Conservation (phyloP, 2,329 filamentous ascomycete species). For the Fusarium miscanthi region DNA sequence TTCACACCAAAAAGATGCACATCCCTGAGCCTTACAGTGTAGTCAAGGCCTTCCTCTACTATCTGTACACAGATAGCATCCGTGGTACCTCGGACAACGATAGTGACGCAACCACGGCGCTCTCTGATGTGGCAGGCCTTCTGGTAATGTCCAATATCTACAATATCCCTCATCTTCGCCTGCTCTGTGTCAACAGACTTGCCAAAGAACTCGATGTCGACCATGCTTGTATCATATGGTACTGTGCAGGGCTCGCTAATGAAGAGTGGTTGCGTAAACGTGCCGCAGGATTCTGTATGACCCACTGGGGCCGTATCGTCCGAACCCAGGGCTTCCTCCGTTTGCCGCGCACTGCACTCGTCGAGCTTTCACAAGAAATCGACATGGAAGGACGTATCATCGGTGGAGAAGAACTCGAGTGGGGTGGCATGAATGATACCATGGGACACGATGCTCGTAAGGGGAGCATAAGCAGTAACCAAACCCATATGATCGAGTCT, state of each 20-base stretch:
- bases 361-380: conserved; percentile 93
- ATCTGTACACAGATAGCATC: conserved; percentile 96
- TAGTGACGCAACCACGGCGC: conserved; percentile 78
- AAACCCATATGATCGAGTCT: conserved; percentile 67
- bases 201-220: conserved; percentile 93
- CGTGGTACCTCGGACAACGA: conserved; percentile 61
- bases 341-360: conserved; percentile 80
- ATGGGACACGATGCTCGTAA: conserved; percentile 59
- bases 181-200: conserved; percentile 90
- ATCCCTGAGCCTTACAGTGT: conserved; percentile 96
- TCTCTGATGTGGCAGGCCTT: conserved; percentile 90
- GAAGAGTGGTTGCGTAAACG: conserved; percentile 95
- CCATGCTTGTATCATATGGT: conserved; percentile 96
- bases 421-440: conserved; percentile 60
- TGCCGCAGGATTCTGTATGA: conserved; percentile 88
- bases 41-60: conserved; percentile 94
- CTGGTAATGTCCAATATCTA: conserved; percentile 99
- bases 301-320: conserved; percentile 94
- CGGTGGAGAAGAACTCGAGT: conserved; percentile 83
- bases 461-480: conserved; percentile 69
- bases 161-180: conserved; percentile 91
- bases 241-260: conserved; percentile 87
- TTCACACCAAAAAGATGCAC: conserved; percentile 96
- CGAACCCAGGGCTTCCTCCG: conserved; percentile 87
- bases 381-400: conserved; percentile 93